phyloP scores from a whole-genome alignment of 352 stramenopile species.

The Phytophthora multivora region DNA sequence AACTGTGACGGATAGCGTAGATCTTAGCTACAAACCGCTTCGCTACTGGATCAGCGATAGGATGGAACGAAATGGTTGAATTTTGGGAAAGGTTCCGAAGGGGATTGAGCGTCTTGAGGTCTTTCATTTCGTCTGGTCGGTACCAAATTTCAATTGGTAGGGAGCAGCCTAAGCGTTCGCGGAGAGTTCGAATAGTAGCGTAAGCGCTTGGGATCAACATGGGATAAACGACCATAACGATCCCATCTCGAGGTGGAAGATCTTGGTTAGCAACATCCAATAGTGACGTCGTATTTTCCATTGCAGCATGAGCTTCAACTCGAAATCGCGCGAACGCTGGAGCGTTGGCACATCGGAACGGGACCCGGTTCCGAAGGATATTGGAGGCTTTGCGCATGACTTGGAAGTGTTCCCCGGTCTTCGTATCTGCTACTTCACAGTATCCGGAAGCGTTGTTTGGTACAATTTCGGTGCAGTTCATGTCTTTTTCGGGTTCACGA shows the following conservation, averaged over 20 bases:
- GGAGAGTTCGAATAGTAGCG: slow-evolving; percentile 33
- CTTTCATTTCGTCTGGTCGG: slow-evolving; percentile 37
- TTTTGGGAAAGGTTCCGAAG: slow-evolving; percentile 24
- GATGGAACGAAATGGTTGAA: slow-evolving; percentile 18
- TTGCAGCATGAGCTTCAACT: slow-evolving; percentile 23
- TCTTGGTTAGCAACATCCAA: not conserved
- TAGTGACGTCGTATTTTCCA: not conserved
- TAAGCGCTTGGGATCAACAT: slow-evolving; percentile 42
- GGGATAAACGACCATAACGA: slow-evolving; percentile 64
- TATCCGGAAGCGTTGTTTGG: slow-evolving; percentile 30
- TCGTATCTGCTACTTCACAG: slow-evolving; percentile 27
- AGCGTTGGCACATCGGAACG: slow-evolving; percentile 49
- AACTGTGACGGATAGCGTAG: slow-evolving; percentile 46
- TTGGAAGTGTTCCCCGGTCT: slow-evolving; percentile 32
- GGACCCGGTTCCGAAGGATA: slow-evolving; percentile 27
- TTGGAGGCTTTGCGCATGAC: slow-evolving; percentile 39
- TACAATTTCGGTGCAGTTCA: slow-evolving; percentile 21
- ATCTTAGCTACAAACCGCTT: slow-evolving; percentile 58
- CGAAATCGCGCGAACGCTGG: slow-evolving; percentile 43
- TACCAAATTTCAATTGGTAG: slow-evolving; percentile 72
- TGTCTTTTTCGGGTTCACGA: slow-evolving; percentile 18
- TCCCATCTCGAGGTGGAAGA: slow-evolving; percentile 25
- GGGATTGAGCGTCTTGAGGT: slow-evolving; percentile 5
- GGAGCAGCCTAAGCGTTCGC: slow-evolving; percentile 31
- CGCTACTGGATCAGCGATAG: slow-evolving; percentile 31